Evolutionary conservation across 371 early-diverging fungal species (phyloP).

Genomic region (Syncephalastrum contaminatum): DNA sequence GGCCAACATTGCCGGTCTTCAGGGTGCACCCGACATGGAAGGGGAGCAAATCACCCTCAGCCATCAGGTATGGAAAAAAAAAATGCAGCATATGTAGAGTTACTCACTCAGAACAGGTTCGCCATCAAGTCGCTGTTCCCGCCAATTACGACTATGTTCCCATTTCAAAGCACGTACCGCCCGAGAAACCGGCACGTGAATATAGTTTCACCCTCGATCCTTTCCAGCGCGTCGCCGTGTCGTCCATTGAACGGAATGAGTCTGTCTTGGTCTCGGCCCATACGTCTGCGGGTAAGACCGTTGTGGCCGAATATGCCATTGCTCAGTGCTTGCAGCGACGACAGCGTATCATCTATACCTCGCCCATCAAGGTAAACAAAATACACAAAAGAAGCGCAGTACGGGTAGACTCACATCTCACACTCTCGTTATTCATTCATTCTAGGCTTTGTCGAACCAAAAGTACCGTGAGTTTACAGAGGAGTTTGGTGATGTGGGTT

Average conservation of each 20-base stretch:
- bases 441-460: conserved; percentile 97
- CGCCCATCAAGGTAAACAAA: conserved; percentile 91
- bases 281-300: conserved; percentile 99
- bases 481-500: conserved; percentile 99
- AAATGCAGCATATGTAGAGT: not conserved
- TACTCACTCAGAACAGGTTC: conserved; percentile 50
- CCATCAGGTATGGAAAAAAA: conserved; percentile 40
- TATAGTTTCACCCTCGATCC: conserved; percentile 98
- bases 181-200: conserved; percentile 79
- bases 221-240: conserved; percentile 94
- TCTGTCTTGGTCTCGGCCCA: conserved; percentile 99
- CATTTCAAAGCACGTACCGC: conserved; percentile 80
- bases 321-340: conserved; percentile 91
- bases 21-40: conserved; percentile 51
- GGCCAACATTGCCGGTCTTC: conserved; percentile 65
- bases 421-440: not conserved
- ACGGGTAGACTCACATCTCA: not conserved
- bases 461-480: conserved; percentile 98
- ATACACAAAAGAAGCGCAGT: not conserved
- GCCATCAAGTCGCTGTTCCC: conserved; percentile 96
- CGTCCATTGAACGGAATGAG: conserved; percentile 94
- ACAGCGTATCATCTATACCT: conserved; percentile 99
- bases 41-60: conserved; percentile 56
- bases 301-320: conserved; percentile 99
- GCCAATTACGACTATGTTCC: conserved; percentile 85